Evolutionary conservation across 2,329 filamentous ascomycete genomes (phyloP), one percentile per base, ranked within the genome.

Genomic region (Beauveria australis): DNA sequence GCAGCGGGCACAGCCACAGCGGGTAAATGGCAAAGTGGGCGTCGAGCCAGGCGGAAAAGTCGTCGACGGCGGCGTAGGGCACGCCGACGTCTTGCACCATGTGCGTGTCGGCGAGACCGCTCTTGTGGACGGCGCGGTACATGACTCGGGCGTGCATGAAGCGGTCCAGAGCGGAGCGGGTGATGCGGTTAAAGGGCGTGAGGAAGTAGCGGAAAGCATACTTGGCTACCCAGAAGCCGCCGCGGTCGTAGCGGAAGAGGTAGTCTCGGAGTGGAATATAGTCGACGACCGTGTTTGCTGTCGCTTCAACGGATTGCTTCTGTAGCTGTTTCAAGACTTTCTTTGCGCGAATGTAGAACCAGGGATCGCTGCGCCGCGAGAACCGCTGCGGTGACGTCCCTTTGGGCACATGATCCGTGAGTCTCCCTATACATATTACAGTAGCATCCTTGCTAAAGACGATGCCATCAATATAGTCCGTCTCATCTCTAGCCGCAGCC

Each of bases 281-380:
- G 61, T 88, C 83, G 2, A 63, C 66, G 5, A 62, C 69, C 12
- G 66, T 62, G 33, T 52, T 55, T 22, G 55, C 30, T 18, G 67
- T 41, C 65, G 48, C 60, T 64, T 63, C 2, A 0, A 19, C 14
- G 1, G 43, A 2, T 19, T 30, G 26, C 41, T 53, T 53, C 41
- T 60, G 57, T 12, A 75, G 63, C 49, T 64, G 62, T 61, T 70
- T 71, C 63, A 70, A 66, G 43, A 71, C 68, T n/a, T 77, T 71
- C 64, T 83, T 73, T 1, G 82, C 87, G 64, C 89, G 87, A 3
- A 91, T 74, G 62, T 90, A 91, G 68, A 89, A 90, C 89, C 88
- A 92, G 0, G 86, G 83, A 64, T 92, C 88, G 4, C 70, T 71
- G 0, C 81, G 74, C 12, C 80, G 75, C n/a, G 80, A 81, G 70